Evolutionary conservation across 106 monocot species (phyloP).

Genomic region (Phalaenopsis equestris): DNA sequence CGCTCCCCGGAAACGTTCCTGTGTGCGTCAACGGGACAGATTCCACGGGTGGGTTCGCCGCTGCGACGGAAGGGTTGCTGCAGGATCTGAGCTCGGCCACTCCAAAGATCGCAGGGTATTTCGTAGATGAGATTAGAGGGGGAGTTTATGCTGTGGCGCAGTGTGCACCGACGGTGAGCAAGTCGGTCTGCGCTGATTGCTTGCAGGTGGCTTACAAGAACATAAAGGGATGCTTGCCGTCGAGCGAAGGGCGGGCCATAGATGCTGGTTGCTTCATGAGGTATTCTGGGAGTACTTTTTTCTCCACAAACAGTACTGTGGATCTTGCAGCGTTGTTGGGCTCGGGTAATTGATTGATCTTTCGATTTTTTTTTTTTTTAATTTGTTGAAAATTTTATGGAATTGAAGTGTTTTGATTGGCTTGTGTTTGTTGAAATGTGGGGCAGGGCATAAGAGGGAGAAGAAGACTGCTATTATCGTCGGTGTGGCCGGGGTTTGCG

Average conservation of each 20-base stretch:
- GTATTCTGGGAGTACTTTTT: conserved; percentile 44
- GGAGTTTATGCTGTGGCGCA: conserved; percentile 42
- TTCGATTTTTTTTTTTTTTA: background rate
- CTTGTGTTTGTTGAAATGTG: background rate
- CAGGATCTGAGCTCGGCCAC: conserved; percentile 25
- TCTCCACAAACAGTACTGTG: conserved; percentile 33
- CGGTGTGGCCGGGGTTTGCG: conserved; percentile 30
- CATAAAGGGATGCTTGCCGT: conserved; percentile 38
- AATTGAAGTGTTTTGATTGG: background rate
- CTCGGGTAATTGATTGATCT: conserved; percentile 16
- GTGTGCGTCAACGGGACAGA: conserved; percentile 23
- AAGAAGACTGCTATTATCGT: conserved; percentile 27
- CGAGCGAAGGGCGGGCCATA: conserved; percentile 26
- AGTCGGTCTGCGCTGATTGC: conserved; percentile 34
- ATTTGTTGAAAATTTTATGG: background rate
- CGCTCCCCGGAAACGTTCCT: conserved; percentile 31
- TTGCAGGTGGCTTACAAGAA: conserved; percentile 36
- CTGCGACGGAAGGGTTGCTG: conserved; percentile 14
- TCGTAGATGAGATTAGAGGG: conserved; percentile 25
- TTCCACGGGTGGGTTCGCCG: background rate
- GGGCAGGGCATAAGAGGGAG: conserved; percentile 24
- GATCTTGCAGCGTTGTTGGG: conserved; percentile 23
- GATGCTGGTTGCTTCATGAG: conserved; percentile 72
- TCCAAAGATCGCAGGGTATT: conserved; percentile 18
- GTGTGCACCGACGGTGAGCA: conserved; percentile 41